Percentiles rank a stretch among this genome's conserved stretches.
phyloP scores from a whole-genome alignment of 148 eudicot genomes.

The Diospyros kaki region DNA sequence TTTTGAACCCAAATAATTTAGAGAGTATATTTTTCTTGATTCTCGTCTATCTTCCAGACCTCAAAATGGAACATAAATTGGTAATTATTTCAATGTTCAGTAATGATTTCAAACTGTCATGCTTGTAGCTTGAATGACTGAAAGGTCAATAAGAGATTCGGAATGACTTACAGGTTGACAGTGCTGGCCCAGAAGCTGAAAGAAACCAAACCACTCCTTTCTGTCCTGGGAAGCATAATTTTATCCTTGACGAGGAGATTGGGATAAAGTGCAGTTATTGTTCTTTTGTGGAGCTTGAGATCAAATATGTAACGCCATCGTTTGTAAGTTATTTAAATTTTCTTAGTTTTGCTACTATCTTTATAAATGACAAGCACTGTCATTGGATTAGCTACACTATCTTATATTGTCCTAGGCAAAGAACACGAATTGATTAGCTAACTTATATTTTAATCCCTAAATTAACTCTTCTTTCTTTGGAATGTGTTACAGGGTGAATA shows the following conservation, averaged over 20 bases:
- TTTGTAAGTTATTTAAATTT: slow-evolving; percentile 4
- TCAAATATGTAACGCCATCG: slow-evolving; percentile 13
- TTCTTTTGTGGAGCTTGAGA: slow-evolving; percentile 27
- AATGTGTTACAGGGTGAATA: not conserved
- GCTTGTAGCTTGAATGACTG: not conserved
- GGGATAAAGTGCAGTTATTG: slow-evolving; percentile 36
- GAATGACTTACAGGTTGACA: slow-evolving; percentile 21
- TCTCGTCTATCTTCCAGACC: not conserved
- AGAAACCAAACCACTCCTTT: slow-evolving; percentile 21
- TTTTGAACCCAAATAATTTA: no score
- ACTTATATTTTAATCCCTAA: not conserved
- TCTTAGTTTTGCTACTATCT: not conserved
- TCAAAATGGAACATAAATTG: not conserved
- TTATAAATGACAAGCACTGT: not conserved
- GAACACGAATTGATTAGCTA: not conserved
- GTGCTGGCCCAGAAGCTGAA: slow-evolving; percentile 11
- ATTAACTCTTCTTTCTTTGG: not conserved
- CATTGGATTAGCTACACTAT: not conserved
- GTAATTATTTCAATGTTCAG: not conserved
- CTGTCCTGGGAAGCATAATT: slow-evolving; percentile 30
- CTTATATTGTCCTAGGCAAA: no score
- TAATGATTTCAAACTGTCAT: not conserved
- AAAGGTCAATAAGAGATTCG: not conserved
- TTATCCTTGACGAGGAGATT: slow-evolving; percentile 35
- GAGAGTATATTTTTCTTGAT: not conserved